phyloP scores from a whole-genome alignment of 768 basidiomycete species.

The Lactifluus rugatus region DNA sequence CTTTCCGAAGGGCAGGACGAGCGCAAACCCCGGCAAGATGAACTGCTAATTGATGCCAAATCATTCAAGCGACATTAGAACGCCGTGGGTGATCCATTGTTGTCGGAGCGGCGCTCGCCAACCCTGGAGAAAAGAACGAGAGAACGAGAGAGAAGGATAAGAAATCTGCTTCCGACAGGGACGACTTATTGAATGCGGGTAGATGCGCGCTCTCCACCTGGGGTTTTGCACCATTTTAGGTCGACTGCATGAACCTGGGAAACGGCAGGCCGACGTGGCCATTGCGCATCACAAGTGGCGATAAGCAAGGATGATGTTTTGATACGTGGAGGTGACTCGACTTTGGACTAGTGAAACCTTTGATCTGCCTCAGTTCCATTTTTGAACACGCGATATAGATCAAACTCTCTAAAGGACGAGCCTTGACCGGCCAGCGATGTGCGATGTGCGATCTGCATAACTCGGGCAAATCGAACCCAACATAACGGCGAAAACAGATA shows the following conservation, averaged over 20 bases:
- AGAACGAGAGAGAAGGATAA: background rate
- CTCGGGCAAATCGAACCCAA: background rate
- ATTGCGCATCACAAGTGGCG: background rate
- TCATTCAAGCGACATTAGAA: background rate
- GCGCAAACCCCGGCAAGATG: too few relatives aligned
- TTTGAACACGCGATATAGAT: background rate
- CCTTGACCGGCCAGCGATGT: background rate
- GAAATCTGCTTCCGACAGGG: background rate
- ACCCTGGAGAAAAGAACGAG: background rate
- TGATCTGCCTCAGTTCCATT: slow-evolving; percentile 1
- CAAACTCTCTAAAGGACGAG: background rate
- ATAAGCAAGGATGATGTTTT: background rate
- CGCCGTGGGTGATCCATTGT: background rate
- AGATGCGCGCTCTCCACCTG: background rate
- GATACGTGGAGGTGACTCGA: background rate
- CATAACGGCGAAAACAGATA: background rate
- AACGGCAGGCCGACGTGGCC: background rate
- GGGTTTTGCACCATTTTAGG: background rate
- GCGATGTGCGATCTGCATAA: background rate
- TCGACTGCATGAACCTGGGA: background rate
- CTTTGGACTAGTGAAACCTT: background rate
- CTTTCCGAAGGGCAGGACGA: background rate
- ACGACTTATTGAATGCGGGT: background rate
- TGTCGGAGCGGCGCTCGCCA: background rate
- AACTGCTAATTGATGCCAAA: background rate